Conservation (phyloP, 2,329 filamentous ascomycete genomes). For the Ceratocystis cubensis region DNA sequence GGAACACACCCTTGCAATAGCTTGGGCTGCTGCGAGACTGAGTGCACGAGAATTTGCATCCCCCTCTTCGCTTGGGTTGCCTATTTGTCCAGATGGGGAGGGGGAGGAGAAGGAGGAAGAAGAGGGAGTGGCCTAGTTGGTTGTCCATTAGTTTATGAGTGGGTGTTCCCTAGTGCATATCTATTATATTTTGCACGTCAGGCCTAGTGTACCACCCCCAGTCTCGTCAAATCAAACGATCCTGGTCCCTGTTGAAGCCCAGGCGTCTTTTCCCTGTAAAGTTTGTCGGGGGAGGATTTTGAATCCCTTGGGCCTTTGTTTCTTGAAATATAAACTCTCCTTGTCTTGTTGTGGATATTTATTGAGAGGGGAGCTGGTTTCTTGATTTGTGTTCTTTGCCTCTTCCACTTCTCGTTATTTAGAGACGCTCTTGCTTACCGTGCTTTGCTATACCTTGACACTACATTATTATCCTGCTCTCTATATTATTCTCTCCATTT, state of each 20-base stretch:
- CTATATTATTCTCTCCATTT: not conserved
- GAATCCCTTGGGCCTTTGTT: slow-evolving; percentile 1
- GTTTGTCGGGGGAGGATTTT: slow-evolving; percentile 1
- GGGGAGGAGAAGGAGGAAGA: not conserved
- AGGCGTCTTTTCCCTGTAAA: not conserved
- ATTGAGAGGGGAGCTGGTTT: not conserved
- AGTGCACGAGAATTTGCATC: slow-evolving; percentile 1
- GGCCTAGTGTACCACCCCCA: not conserved
- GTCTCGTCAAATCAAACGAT: not conserved
- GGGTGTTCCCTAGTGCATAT: not conserved
- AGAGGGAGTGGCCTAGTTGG: not conserved
- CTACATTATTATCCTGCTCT: too few species aligned
- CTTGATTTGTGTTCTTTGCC: not conserved
- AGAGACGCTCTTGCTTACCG: not conserved
- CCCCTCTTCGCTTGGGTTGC: not conserved
- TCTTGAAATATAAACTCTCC: slow-evolving; percentile 12
- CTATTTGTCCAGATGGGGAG: not conserved
- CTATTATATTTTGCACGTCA: not conserved
- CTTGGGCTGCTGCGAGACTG: not conserved
- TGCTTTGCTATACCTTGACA: too few species aligned
- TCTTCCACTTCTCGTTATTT: not conserved
- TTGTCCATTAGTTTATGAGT: not conserved
- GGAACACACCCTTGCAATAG: not conserved
- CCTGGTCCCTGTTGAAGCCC: not conserved
- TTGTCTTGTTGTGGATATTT: not conserved